Conservation (phyloP, 1,139 yeast species). For the Eremothecium sinecaudum region DNA sequence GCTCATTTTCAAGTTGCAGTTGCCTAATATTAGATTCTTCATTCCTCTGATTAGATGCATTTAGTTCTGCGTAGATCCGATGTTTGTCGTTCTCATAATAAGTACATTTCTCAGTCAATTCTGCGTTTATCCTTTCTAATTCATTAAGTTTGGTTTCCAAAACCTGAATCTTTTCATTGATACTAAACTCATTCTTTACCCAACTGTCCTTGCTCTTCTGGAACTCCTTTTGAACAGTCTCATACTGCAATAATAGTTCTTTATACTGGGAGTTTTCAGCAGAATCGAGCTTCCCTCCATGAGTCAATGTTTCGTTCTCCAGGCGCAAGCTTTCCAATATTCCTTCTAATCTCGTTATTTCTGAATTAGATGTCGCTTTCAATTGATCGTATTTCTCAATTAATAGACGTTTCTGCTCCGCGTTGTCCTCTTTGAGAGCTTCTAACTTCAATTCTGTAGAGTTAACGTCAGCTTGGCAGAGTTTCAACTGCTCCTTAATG, state of each 20-base stretch:
- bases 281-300: conserved; percentile 13
- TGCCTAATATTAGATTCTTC: conserved; percentile 3
- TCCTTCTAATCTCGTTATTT: conserved; percentile 32
- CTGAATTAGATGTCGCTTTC: conserved; percentile 20
- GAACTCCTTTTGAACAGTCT: conserved; percentile 25
- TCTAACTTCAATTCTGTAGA: conserved; percentile 25
- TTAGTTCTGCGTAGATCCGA: not conserved
- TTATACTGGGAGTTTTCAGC: conserved; percentile 39
- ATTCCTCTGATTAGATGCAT: conserved; percentile 3
- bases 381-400: conserved; percentile 21
- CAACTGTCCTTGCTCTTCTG: conserved; percentile 54
- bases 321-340: conserved; percentile 37
- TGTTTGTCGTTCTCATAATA: not conserved
- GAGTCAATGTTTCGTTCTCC: conserved; percentile 29
- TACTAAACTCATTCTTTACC: conserved; percentile 50
- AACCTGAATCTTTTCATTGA: conserved; percentile 40
- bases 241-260: conserved; percentile 52
- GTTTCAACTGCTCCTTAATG: conserved; percentile 16
- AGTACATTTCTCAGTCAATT: conserved; percentile 5
- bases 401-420: conserved; percentile 21
- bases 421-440: conserved; percentile 30
- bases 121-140: not conserved
- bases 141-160: conserved; percentile 30
- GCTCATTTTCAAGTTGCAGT: conserved; percentile 12
- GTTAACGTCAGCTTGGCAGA: not conserved